These are phyloP conservation scores for Haematococcus lacustris DNA, from an alignment of 139 green algal genomes.

Conservation along the genomic window DNA sequence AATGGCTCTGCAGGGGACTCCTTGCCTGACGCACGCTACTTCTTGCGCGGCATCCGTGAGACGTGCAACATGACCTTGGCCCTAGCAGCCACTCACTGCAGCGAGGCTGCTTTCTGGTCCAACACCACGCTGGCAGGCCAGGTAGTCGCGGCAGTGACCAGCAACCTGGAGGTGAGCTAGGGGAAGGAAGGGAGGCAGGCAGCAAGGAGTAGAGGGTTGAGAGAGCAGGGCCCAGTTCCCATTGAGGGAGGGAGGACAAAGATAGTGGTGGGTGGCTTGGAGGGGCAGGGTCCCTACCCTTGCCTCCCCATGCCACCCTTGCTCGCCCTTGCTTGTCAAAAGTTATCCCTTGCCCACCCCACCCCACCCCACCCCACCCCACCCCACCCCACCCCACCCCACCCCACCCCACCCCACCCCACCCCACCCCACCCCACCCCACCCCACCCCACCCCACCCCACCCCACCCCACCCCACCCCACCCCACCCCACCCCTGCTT, in stretches of 20 bases:
- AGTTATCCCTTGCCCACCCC: background rate
- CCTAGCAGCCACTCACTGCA: constrained; percentile 2
- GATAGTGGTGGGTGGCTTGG: too few relatives aligned
- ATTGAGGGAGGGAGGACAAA: too few relatives aligned
- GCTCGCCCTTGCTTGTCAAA: background rate
- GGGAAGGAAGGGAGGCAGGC: background rate
- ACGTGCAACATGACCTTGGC: constrained; percentile 8
- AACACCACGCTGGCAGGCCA: constrained; percentile 1
- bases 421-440: too few relatives aligned
- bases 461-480: background rate
- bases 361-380: too few relatives aligned
- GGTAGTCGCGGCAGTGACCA: background rate
- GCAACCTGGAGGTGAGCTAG: constrained; percentile 5
- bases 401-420: too few relatives aligned
- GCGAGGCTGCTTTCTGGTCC: background rate
- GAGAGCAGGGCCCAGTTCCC: background rate
- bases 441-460: too few relatives aligned
- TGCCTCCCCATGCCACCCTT: background rate
- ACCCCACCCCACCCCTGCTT: background rate
- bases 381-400: background rate
- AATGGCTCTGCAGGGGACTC: constrained; percentile 6
- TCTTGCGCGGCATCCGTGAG: constrained; percentile 26
- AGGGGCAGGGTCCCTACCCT: background rate
- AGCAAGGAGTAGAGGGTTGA: background rate
- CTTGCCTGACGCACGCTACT: constrained; percentile 33